These are phyloP conservation scores for Neoboletus magnificus DNA, from an alignment of 768 basidiomycete species.

Conservation along the genomic window DNA sequence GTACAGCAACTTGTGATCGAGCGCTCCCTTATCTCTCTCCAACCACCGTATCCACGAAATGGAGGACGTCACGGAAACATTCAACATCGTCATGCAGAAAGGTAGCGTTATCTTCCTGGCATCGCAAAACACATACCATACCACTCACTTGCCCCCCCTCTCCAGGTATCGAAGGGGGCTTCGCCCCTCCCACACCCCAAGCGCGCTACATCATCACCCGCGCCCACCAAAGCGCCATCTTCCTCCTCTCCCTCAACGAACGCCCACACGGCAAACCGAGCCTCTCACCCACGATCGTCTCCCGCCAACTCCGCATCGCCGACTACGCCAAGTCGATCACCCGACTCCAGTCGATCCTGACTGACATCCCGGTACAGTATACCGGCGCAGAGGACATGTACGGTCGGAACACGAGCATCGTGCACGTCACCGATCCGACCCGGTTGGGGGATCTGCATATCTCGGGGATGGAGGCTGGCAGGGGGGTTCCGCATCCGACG, in stretches of 20 bases:
- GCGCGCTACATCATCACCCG: conserved; percentile 54
- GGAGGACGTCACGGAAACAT: neutral
- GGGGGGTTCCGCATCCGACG: conserved; percentile 46
- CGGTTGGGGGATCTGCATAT: neutral
- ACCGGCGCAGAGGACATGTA: conserved; percentile 72
- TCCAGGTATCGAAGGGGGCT: conserved; percentile 49
- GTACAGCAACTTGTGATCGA: no score
- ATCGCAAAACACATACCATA: no score
- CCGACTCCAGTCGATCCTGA: conserved; percentile 59
- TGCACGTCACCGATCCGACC: conserved; percentile 37
- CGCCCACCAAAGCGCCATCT: conserved; percentile 27
- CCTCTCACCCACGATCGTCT: conserved; percentile 35
- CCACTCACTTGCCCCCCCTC: neutral
- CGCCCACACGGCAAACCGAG: conserved; percentile 48
- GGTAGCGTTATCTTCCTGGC: neutral
- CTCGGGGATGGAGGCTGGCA: conserved; percentile 54
- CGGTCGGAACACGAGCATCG: conserved; percentile 62
- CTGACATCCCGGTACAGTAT: conserved; percentile 32
- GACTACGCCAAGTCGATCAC: conserved; percentile 4
- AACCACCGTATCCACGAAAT: neutral
- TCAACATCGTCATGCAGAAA: conserved; percentile 5
- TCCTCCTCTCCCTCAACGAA: conserved; percentile 46
- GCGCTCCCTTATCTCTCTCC: neutral
- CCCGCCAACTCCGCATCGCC: conserved; percentile 34
- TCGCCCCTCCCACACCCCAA: conserved; percentile 62